Conservation (phyloP, 257 asterid genomes). For the Nicotiana paniculata region DNA sequence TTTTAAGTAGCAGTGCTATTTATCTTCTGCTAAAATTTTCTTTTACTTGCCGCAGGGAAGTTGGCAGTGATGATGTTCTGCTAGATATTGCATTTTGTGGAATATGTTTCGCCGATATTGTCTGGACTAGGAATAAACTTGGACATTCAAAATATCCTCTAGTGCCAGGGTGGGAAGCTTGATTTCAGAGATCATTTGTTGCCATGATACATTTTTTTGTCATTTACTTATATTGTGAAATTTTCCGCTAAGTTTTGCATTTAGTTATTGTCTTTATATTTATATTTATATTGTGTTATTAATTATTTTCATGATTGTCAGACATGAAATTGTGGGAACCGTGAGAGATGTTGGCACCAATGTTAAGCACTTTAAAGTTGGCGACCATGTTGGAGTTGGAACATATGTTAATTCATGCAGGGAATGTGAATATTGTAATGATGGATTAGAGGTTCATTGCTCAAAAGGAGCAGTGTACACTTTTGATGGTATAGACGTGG, state of each 20-base stretch:
- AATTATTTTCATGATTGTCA: conserved; percentile 7
- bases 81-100: conserved; percentile 65
- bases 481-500: conserved; percentile 62
- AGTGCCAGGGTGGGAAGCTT: conserved; percentile 75
- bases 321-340: conserved; percentile 83
- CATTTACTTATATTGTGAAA: neutral
- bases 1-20: neutral
- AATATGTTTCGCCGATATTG: conserved; percentile 80
- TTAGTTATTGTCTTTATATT: conserved; percentile 2
- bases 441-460: conserved; percentile 55
- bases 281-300: neutral
- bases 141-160: conserved; percentile 74
- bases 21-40: neutral
- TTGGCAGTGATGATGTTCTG: conserved; percentile 63
- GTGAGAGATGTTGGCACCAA: conserved; percentile 61
- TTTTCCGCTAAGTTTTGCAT: neutral
- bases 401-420: conserved; percentile 85
- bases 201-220: neutral
- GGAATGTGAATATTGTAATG: conserved; percentile 73
- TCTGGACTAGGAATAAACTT: conserved; percentile 54
- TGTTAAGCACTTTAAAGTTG: conserved; percentile 60
- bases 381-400: conserved; percentile 82
- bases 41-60: conserved; percentile 37
- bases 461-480: conserved; percentile 54
- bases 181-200: neutral